Base-by-base conservation (phyloP, 1,284 basidiomycete species). In the Cronartium quercuum region DNA sequence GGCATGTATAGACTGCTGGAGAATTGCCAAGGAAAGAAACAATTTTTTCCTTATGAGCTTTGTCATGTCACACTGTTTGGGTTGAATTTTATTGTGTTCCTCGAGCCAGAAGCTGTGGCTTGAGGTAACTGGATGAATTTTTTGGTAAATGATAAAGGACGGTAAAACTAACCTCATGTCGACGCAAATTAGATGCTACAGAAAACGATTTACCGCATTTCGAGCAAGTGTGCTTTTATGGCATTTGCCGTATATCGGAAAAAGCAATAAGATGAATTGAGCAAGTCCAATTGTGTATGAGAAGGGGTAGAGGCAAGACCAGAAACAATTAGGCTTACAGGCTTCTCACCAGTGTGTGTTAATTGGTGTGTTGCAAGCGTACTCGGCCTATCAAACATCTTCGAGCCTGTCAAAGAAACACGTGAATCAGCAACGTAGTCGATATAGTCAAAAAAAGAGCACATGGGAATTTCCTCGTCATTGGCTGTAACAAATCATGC, bases 261-360 rank as follows among this genome's bases (percentile, higher is more conserved):
- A n/a, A n/a, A n/a, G n/a, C n/a, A n/a, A n/a, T n/a, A n/a, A n/a
- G n/a, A n/a, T n/a, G n/a, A n/a, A n/a, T n/a, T n/a, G n/a, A n/a
- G n/a, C n/a, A n/a, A n/a, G n/a, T n/a, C n/a, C n/a, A n/a, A n/a
- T n/a, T n/a, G n/a, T n/a, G n/a, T n/a, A n/a, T n/a, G n/a, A 15
- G 21, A 10, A 10, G 35, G n/a, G 6, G 21, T 29, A 60, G 9
- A 62, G 6, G 29, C 29, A 18, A 37, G 34, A n/a, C 57, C 2
- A 62, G 13, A 10, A 62, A 18, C 47, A 21, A 51, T 13, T 21
- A 44, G 44, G 34, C 58, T 34, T 62, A 69, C 68, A 21, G 68
- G 68, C 42, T 69, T 69, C 60, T 69, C 68, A 1, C 68, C 68
- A 41, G 68, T 69, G 41, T 69, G 68, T 12, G 68, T 60, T 29